A percentile compares a stretch with the other conserved stretches of the same genome.
phyloP scores from a whole-genome alignment of 805 yeast species.

The Yarrowia sp. region DNA sequence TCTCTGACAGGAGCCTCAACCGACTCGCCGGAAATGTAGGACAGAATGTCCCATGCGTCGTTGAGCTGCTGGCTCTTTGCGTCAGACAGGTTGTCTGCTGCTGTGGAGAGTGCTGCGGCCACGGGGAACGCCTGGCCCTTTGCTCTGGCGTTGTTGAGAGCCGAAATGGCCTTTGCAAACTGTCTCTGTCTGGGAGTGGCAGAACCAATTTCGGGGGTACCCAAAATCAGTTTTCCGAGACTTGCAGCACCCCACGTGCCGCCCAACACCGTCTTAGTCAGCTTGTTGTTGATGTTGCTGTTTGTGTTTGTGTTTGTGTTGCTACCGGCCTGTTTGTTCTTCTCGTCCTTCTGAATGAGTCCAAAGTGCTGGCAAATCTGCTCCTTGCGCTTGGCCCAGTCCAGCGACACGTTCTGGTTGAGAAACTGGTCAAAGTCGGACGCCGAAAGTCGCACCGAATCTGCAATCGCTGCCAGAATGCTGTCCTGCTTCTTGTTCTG shows the following conservation, averaged over 20 bases:
- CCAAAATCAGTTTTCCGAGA: conserved; percentile 39
- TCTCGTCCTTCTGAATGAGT: conserved; percentile 37
- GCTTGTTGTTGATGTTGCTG: conserved; percentile 31
- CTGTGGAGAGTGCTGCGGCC: conserved; percentile 56
- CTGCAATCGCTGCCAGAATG: conserved; percentile 77
- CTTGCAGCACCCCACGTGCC: conserved; percentile 38
- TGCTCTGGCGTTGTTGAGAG: conserved; percentile 67
- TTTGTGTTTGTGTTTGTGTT: background rate
- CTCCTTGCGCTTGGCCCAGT: conserved; percentile 78
- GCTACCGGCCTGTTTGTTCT: background rate
- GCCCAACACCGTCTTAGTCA: conserved; percentile 33
- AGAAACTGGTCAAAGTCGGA: conserved; percentile 79
- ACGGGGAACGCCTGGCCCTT: conserved; percentile 52
- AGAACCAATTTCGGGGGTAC: conserved; percentile 28
- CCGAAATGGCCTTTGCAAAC: conserved; percentile 67
- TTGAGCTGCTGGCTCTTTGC: conserved; percentile 64
- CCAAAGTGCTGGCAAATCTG: conserved; percentile 74
- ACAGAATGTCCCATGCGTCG: conserved; percentile 70
- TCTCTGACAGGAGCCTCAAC: conserved; percentile 30
- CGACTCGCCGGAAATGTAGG: conserved; percentile 42
- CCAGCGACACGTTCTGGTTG: conserved; percentile 65
- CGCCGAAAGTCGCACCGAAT: conserved; percentile 66
- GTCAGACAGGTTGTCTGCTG: conserved; percentile 51
- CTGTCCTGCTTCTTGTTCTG: conserved; percentile 75
- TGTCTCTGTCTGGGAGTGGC: conserved; percentile 12